Evolutionary conservation across 345 rosid genomes (phyloP), one percentile per base, ranked within the genome.

Genomic region (Gynandropsis gynandra): DNA sequence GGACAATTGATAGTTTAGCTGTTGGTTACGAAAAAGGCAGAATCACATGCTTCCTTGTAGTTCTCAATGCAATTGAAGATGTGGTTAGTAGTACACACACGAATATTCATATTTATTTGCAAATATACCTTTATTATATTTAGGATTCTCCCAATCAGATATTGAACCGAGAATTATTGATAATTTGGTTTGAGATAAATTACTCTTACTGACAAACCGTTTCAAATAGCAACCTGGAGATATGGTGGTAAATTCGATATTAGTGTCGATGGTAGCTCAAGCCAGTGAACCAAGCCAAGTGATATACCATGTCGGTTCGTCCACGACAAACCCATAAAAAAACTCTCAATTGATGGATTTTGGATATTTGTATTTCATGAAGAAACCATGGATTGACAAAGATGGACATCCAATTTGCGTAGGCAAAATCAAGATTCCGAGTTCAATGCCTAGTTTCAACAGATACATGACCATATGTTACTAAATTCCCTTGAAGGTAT

Each of bases 271-370:
- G 73, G 74, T 67, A 1, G 83, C 76, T 24, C 74, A 76, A 19
- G 75, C 74, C 10, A 42, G 61, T 12, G 59, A 61, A 21, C 58
- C 53, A 0, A 15, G 59, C 0, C 64, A 63, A 11, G 24, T 24
- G 18, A 81, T 92, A 42, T 87, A 87, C 27, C 98, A 92, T 10
- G 71, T 92, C 34, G 85, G 95, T 4, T 87, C 96, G 0, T 87
- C 96, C 0, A n/a, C 63, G 1, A 71, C 72, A 50, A 78, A 82
- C 46, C 85, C 92, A 0, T 0, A 82, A 7, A 73, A 8, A 54
- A 75, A 76, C 62, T 0, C 0, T 0, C 19, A 62, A n/a, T 68
- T 90, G 45, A 76, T 73, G 21, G 72, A 80, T 32, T 56, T 46
- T 27, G 87, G 68, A 0, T 52, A 62, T 13, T 24, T 9, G 0